phyloP scores from a whole-genome alignment of 75 land plant genomes.

The Sequoia sempervirens region DNA sequence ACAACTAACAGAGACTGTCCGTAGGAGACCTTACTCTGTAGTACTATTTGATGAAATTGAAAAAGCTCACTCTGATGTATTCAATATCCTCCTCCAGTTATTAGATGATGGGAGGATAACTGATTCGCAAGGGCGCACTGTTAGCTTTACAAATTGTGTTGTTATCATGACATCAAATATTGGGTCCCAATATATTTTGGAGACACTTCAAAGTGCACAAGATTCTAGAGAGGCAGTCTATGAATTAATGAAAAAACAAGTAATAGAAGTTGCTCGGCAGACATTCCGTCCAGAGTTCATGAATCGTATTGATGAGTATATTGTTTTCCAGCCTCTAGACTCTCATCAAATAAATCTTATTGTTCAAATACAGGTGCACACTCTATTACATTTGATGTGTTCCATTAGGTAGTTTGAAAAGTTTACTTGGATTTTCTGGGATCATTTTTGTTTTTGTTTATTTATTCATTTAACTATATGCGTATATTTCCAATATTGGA shows the following conservation, averaged over 20 bases:
- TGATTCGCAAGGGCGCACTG: slow-evolving; percentile 63
- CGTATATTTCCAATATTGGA: neutral
- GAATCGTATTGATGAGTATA: slow-evolving; percentile 83
- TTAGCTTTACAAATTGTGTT: slow-evolving; percentile 62
- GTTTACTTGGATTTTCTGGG: neutral
- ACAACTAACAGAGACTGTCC: slow-evolving; percentile 83
- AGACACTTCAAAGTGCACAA: slow-evolving; percentile 38
- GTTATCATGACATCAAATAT: slow-evolving; percentile 79
- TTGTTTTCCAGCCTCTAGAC: slow-evolving; percentile 81
- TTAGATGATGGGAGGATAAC: slow-evolving; percentile 83
- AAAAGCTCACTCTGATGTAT: slow-evolving; percentile 90
- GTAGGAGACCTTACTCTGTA: slow-evolving; percentile 86
- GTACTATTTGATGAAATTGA: slow-evolving; percentile 96
- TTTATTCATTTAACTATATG: neutral
- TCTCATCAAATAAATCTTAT: slow-evolving; percentile 53
- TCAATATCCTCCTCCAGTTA: slow-evolving; percentile 86
- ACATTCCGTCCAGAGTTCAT: slow-evolving; percentile 83
- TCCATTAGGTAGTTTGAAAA: neutral
- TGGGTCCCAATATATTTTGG: slow-evolving; percentile 61
- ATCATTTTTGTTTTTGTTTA: neutral
- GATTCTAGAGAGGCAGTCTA: slow-evolving; percentile 61
- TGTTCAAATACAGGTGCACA: slow-evolving; percentile 68
- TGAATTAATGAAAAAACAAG: slow-evolving; percentile 62
- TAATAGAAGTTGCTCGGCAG: slow-evolving; percentile 65
- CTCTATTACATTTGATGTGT: neutral